Conservation (phyloP, 768 basidiomycete genomes). For the Kwoniella newhampshirensis region DNA sequence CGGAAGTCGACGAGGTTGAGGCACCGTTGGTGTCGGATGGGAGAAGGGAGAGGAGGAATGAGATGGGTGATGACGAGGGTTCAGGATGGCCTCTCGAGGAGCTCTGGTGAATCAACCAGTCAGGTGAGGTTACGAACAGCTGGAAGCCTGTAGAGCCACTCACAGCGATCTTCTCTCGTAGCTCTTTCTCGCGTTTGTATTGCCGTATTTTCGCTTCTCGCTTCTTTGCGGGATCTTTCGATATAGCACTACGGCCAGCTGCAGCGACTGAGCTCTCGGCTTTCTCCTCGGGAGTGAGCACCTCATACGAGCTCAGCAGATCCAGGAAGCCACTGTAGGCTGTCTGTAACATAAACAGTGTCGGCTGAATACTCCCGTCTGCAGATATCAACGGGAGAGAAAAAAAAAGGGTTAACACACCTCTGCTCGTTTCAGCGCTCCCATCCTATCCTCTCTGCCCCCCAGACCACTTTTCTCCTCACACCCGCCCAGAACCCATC, state of each 20-base stretch:
- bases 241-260: conserved; percentile 5
- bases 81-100: conserved; percentile 20
- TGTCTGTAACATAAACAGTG: conserved; percentile 20
- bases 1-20: conserved; percentile 28
- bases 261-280: conserved; percentile 36
- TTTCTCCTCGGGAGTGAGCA: conserved; percentile 36
- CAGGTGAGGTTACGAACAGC: background rate
- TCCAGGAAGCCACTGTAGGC: conserved; percentile 39
- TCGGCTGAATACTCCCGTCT: background rate
- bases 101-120: conserved; percentile 36
- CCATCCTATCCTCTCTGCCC: conserved; percentile 38
- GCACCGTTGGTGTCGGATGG: conserved; percentile 10
- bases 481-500: conserved; percentile 48
- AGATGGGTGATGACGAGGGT: conserved; percentile 30
- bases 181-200: conserved; percentile 79
- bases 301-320: conserved; percentile 43
- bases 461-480: conserved; percentile 41
- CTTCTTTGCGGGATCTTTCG: conserved; percentile 64
- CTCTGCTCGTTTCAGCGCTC: conserved; percentile 37
- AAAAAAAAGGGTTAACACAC: conserved; percentile 33
- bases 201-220: conserved; percentile 89
- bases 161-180: conserved; percentile 71
- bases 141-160: conserved; percentile 13
- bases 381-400: background rate
- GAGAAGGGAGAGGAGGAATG: conserved; percentile 38